Conservation (phyloP, 768 basidiomycete genomes). For the Floccularia luteovirens region DNA sequence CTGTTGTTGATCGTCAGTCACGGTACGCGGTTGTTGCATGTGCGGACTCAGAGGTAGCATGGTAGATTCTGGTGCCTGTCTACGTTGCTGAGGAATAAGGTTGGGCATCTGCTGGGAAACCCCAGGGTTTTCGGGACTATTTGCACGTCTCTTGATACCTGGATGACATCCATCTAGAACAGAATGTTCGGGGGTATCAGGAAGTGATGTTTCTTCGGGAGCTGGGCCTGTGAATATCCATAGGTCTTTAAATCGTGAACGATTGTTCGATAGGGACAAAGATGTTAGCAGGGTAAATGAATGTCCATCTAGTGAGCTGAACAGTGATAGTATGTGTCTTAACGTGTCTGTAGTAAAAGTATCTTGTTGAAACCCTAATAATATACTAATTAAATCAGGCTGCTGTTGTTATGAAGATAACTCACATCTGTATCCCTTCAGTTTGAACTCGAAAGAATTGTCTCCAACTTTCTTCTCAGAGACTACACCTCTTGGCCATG, state of each 20-base stretch:
- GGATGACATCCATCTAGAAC: constrained; percentile 13
- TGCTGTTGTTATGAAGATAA: constrained; percentile 12
- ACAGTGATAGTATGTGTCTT: constrained; percentile 58
- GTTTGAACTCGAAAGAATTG: constrained; percentile 70
- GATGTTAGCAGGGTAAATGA: constrained; percentile 65
- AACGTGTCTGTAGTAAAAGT: constrained; percentile 69
- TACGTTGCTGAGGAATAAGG: constrained; percentile 21
- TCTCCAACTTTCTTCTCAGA: constrained; percentile 72
- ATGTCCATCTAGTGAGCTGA: constrained; percentile 59
- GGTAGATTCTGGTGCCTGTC: constrained; percentile 28
- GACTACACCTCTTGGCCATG: constrained; percentile 77
- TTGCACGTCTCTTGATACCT: constrained; percentile 14
- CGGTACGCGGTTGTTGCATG: too few relatives aligned
- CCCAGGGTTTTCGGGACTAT: constrained; percentile 8
- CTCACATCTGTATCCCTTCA: constrained; percentile 76
- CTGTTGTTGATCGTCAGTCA: too few relatives aligned
- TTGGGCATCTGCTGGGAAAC: constrained; percentile 8
- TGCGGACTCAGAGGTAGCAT: too few relatives aligned
- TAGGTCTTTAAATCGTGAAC: constrained; percentile 67
- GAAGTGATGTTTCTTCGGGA: constrained; percentile 19
- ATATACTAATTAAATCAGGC: constrained; percentile 6
- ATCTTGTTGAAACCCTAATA: constrained; percentile 70
- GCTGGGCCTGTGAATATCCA: constrained; percentile 69
- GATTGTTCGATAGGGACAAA: constrained; percentile 61
- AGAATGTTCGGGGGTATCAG: constrained; percentile 25